Base-by-base conservation (phyloP, 441 rosid species). In the Gossypium lobatum region DNA sequence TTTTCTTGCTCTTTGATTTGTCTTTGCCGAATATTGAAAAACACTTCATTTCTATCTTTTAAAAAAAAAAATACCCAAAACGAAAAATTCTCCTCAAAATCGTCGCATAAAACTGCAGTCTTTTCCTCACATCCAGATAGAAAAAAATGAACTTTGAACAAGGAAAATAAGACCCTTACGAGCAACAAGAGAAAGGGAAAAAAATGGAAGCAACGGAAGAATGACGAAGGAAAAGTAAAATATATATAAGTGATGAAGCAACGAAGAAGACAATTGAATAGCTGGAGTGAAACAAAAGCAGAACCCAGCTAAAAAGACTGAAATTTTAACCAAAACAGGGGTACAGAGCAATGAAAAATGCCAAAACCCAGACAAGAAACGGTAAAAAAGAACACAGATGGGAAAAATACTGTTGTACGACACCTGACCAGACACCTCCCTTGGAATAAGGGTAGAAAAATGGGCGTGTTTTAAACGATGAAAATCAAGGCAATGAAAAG, bases 1-100 rank as follows among this genome's bases (percentile, higher is more conserved):
- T 59, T 18, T 31, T 26, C 72, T 79, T 74, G 73, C 6, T 1
- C 75, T 64, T 83, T 46, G 71, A 79, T 73, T 83, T 85, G 67
- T 74, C 80, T 71, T 83, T 88, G 62, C 1, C 54, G 79, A 86
- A 84, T 13, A 75, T 20, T 72, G 7, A 39, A 66, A 84, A 86
- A 53, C 89, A 88, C 70, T 70, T 81, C 89, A 84, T 88, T 14
- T 62, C 20, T 10, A 28, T 17, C 21, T 77, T 37, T 28, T 20
- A 0, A 1, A 3, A 1, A 1, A 2, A 10, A 9, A 21, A 21
- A 57, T 0, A 57, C 21, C 14, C 45, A 39, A 48, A 59, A 59
- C 54, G 39, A 9, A 55, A 57, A 3, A 17, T 42, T 52, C 20
- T 73, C n/a, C 18, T 25, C 16, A 26, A 9, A 58, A 37, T 16